These are phyloP conservation scores for Psilocybe tampanensis DNA, from an alignment of 768 basidiomycete species.

Conservation along the genomic window DNA sequence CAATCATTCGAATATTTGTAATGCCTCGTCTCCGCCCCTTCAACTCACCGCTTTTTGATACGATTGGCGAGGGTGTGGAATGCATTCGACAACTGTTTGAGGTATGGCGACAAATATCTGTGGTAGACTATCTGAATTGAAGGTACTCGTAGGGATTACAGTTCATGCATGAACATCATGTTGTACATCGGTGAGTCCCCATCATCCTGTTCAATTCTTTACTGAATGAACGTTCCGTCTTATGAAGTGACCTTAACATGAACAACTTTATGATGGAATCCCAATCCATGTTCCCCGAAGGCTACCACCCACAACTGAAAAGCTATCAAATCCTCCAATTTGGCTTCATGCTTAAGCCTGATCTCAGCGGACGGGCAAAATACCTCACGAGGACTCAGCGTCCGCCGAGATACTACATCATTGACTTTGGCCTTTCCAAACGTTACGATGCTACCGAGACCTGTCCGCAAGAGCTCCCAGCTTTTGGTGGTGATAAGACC, in stretches of 20 bases:
- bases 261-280: no score
- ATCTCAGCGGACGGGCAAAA: background rate
- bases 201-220: no score
- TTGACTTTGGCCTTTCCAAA: constrained; percentile 13
- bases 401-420: constrained; percentile 14
- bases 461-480: background rate
- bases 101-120: no score
- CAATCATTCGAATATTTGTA: no score
- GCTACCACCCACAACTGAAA: background rate
- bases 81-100: background rate
- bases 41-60: background rate
- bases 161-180: no score
- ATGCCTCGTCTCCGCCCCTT: background rate
- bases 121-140: no score
- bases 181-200: no score
- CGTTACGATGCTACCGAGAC: background rate
- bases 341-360: background rate
- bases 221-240: no score
- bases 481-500: background rate
- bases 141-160: no score
- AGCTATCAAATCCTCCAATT: no score
- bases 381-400: constrained; percentile 11
- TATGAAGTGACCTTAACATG: no score
- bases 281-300: background rate
- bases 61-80: no score